Conservation (phyloP, 371 early-diverging fungal species). For the Mortierella sp. region DNA sequence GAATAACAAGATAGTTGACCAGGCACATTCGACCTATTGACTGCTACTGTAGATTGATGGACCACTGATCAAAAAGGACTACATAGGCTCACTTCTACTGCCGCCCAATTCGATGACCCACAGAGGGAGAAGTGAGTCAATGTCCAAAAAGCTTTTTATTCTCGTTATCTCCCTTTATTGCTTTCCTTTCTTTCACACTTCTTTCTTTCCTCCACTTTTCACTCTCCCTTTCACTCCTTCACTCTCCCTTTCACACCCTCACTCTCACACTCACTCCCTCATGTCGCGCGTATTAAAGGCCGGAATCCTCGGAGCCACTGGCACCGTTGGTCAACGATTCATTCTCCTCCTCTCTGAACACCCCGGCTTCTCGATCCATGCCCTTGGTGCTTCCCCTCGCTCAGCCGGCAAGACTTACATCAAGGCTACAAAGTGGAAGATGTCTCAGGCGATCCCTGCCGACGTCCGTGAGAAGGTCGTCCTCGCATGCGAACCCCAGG, state of each 20-base stretch:
- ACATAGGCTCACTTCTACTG: background rate
- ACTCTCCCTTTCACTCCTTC: background rate
- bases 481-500: conserved; percentile 80
- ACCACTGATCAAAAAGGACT: background rate
- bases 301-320: conserved; percentile 97
- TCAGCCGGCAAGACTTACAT: conserved; percentile 91
- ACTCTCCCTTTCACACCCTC: background rate
- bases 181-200: background rate
- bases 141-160: background rate
- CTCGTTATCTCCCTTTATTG: background rate
- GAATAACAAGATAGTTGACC: background rate
- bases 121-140: conserved; percentile 10
- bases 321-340: conserved; percentile 99
- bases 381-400: conserved; percentile 93
- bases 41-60: background rate
- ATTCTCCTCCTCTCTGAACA: conserved; percentile 89
- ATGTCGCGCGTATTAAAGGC: conserved; percentile 69
- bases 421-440: conserved; percentile 91
- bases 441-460: conserved; percentile 82
- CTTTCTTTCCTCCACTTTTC: background rate
- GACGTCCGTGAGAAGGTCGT: conserved; percentile 74
- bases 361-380: conserved; percentile 88
- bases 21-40: background rate
- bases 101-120: conserved; percentile 11
- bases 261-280: background rate